These are phyloP conservation scores for Huiozyma sinensis DNA, from an alignment of 805 yeast species.

Conservation along the genomic window DNA sequence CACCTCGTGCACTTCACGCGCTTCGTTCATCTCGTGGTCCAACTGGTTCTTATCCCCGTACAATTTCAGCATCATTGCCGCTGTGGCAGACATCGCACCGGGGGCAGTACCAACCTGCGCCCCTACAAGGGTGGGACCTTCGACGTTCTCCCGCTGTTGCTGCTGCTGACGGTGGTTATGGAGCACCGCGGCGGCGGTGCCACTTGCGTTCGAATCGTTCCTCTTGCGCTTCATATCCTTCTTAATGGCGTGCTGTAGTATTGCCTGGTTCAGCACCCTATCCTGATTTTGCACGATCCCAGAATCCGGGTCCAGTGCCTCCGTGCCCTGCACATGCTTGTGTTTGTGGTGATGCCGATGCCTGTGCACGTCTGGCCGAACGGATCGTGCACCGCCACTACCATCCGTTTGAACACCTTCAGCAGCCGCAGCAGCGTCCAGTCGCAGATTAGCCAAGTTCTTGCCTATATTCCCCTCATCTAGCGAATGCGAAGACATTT, in stretches of 20 bases:
- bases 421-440: not conserved
- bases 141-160: not conserved
- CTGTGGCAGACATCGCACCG: slow-evolving; percentile 8
- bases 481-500: not conserved
- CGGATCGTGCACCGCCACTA: not conserved
- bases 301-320: slow-evolving; percentile 4
- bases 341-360: not conserved
- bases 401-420: not conserved
- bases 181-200: not conserved
- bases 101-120: not conserved
- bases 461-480: slow-evolving; percentile 1
- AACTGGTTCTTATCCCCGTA: slow-evolving; percentile 7
- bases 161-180: not conserved
- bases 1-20: not conserved
- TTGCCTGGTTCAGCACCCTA: slow-evolving; percentile 13
- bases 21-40: slow-evolving; percentile 2
- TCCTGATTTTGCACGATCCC: slow-evolving; percentile 15
- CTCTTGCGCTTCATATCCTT: slow-evolving; percentile 19
- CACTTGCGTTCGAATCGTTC: slow-evolving; percentile 5
- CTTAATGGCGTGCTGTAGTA: slow-evolving; percentile 12
- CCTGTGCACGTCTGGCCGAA: not conserved
- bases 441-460: slow-evolving; percentile 6
- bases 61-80: slow-evolving; percentile 10
- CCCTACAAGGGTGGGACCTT: not conserved
- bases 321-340: not conserved